phyloP scores from a whole-genome alignment of 1,139 yeast species.

The Saccharomyces hybrid region DNA sequence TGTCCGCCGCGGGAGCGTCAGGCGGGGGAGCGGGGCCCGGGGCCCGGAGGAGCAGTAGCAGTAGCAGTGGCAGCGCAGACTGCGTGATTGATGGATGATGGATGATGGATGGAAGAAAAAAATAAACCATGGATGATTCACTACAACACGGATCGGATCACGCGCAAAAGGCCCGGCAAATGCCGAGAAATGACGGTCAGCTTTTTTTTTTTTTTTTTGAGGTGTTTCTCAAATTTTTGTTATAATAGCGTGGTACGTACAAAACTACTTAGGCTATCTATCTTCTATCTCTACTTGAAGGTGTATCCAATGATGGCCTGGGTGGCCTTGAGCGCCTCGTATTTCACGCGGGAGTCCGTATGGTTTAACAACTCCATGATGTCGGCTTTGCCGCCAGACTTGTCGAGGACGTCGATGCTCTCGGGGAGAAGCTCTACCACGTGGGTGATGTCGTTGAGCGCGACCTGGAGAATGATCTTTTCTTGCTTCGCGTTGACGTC shows the following conservation, averaged over 20 bases:
- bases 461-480: constrained; percentile 32
- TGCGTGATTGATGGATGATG: background rate
- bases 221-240: background rate
- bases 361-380: constrained; percentile 82
- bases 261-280: background rate
- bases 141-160: background rate
- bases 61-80: too few relatives aligned
- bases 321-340: constrained; percentile 89
- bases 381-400: constrained; percentile 56
- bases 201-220: too few relatives aligned
- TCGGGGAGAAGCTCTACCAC: constrained; percentile 62
- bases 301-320: constrained; percentile 84
- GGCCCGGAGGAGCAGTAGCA: too few relatives aligned
- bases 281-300: constrained; percentile 32
- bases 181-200: too few relatives aligned
- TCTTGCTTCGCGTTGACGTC: constrained; percentile 15
- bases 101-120: too few relatives aligned
- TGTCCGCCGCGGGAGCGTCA: background rate
- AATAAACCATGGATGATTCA: background rate
- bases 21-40: too few relatives aligned
- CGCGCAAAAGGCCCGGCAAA: too few relatives aligned
- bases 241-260: background rate
- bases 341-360: constrained; percentile 80
- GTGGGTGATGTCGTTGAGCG: constrained; percentile 61
- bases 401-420: constrained; percentile 42